These are phyloP conservation scores for Biscogniauxia sp. DNA, from an alignment of 2,329 filamentous ascomycete genomes.

Conservation along the genomic window DNA sequence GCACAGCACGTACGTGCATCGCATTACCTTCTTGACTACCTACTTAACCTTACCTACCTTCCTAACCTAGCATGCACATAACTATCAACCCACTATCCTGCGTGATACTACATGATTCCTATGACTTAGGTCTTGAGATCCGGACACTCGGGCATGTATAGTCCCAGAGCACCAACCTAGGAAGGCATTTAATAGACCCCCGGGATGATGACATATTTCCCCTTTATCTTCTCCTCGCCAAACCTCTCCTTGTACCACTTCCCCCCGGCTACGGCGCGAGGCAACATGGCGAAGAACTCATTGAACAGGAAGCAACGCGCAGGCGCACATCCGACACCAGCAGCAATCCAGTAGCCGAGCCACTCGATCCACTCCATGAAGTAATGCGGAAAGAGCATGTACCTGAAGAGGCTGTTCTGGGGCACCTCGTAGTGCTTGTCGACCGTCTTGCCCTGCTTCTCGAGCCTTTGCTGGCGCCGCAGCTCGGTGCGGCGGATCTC, in stretches of 20 bases:
- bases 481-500: constrained; percentile 75
- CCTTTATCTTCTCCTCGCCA: constrained; percentile 75
- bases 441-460: constrained; percentile 45
- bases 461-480: constrained; percentile 51
- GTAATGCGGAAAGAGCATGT: constrained; percentile 88
- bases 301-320: constrained; percentile 82
- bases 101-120: too few relatives aligned
- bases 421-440: constrained; percentile 88
- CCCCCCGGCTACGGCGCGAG: constrained; percentile 75
- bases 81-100: too few relatives aligned
- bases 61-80: too few relatives aligned
- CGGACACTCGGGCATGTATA: background rate
- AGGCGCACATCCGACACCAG: constrained; percentile 65
- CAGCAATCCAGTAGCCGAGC: constrained; percentile 80
- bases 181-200: constrained; percentile 24
- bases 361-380: constrained; percentile 97
- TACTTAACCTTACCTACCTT: too few relatives aligned
- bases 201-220: constrained; percentile 68
- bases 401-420: constrained; percentile 75
- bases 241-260: constrained; percentile 88
- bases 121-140: too few relatives aligned
- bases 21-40: too few relatives aligned
- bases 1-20: too few relatives aligned
- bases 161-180: background rate
- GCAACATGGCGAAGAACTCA: constrained; percentile 86